Evolutionary conservation across 75 land plant species (phyloP).

Genomic region (Chamaecyparis obtusa): DNA sequence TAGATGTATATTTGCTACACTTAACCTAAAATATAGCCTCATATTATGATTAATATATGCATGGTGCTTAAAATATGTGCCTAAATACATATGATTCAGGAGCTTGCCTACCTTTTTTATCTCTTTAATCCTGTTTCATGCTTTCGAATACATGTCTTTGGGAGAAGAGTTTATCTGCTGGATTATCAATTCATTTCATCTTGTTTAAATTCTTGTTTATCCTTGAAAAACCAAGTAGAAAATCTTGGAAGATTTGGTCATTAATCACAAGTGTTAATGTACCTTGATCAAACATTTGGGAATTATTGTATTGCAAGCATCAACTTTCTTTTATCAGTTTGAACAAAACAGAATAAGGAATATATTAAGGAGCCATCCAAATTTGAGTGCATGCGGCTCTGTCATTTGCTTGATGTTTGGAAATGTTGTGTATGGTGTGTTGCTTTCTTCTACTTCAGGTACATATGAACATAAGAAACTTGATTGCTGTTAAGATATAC

Average conservation of each 20-base stretch:
- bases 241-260: background rate
- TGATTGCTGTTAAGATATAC: background rate
- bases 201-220: background rate
- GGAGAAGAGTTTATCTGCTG: background rate
- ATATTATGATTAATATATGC: background rate
- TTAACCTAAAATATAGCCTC: background rate
- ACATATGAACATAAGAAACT: background rate
- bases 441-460: background rate
- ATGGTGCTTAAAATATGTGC: background rate
- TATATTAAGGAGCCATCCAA: background rate
- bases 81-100: background rate
- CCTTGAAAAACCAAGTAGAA: background rate
- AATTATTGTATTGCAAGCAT: background rate
- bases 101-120: background rate
- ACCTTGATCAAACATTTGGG: background rate
- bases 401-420: background rate
- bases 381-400: background rate
- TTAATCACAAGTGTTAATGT: background rate
- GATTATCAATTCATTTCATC: background rate
- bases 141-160: background rate
- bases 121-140: background rate
- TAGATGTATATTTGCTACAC: background rate
- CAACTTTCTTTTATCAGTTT: background rate
- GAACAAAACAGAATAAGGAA: background rate
- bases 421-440: background rate